Evolutionary conservation across 1,139 yeast species (phyloP).

Genomic region (Suzukiozyma palmioleophila): DNA sequence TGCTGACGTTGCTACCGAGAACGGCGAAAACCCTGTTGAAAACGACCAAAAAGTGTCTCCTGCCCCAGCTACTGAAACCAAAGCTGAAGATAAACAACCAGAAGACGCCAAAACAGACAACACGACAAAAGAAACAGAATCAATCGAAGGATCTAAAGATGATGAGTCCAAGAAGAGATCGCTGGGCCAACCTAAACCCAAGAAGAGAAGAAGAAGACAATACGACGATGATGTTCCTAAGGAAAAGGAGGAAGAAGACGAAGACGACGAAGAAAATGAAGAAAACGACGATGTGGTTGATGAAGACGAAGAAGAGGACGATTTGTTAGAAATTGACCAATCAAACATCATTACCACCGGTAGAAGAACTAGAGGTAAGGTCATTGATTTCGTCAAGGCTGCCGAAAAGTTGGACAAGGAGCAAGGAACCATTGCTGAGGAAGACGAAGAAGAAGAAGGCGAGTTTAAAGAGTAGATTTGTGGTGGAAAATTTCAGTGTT

Average conservation of each 20-base stretch:
- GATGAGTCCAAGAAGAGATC: conserved; percentile 12
- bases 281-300: conserved; percentile 46
- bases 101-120: conserved; percentile 5
- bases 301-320: conserved; percentile 74
- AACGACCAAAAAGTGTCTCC: not conserved
- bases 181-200: conserved; percentile 24
- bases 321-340: conserved; percentile 76
- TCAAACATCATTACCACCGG: conserved; percentile 80
- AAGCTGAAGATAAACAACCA: conserved; percentile 5
- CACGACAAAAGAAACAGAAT: conserved; percentile 3
- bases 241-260: conserved; percentile 35
- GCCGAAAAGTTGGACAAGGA: conserved; percentile 64
- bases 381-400: conserved; percentile 83
- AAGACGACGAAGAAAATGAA: conserved; percentile 37
- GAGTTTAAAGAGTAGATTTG: not conserved
- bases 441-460: conserved; percentile 38
- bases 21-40: not conserved
- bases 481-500: too few species aligned
- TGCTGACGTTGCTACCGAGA: not conserved
- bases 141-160: conserved; percentile 5
- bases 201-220: conserved; percentile 41
- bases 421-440: conserved; percentile 38
- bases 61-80: not conserved
- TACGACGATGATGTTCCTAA: conserved; percentile 48
- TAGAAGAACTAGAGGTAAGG: conserved; percentile 87